These are phyloP conservation scores for Zopfia rhizophila DNA, from an alignment of 2,329 filamentous ascomycete genomes.

Conservation along the genomic window DNA sequence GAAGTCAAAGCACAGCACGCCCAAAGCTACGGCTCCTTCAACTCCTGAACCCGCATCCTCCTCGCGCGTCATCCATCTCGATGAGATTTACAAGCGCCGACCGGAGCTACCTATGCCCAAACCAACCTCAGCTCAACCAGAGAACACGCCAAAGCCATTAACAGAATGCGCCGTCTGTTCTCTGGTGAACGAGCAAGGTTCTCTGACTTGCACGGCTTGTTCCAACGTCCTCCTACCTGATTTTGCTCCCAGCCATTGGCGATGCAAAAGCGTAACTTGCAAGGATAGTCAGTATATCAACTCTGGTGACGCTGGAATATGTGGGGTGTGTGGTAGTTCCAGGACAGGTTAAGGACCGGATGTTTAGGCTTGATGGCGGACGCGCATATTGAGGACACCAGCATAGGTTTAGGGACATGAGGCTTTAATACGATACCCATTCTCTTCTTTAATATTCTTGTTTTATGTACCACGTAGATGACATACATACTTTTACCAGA, in stretches of 20 bases:
- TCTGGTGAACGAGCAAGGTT: slow-evolving; percentile 65
- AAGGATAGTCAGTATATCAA: slow-evolving; percentile 70
- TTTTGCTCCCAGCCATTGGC: slow-evolving; percentile 70
- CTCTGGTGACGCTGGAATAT: slow-evolving; percentile 73
- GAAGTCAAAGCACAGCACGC: neutral
- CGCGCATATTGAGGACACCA: neutral
- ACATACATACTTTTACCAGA: neutral
- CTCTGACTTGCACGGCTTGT: slow-evolving; percentile 74
- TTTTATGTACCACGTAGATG: neutral
- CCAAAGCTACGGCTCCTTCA: neutral
- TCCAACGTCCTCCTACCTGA: slow-evolving; percentile 72
- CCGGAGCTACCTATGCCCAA: slow-evolving; percentile 11
- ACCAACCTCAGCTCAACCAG: slow-evolving; percentile 5
- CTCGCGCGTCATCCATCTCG: slow-evolving; percentile 22
- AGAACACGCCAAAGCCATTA: slow-evolving; percentile 13
- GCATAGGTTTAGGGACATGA: neutral
- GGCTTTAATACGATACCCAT: neutral
- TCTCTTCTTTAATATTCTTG: neutral
- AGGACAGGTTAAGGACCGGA: neutral
- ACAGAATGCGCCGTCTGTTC: slow-evolving; percentile 72
- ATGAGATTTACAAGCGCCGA: slow-evolving; percentile 32
- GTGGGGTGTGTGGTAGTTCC: slow-evolving; percentile 71
- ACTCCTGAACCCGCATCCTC: neutral
- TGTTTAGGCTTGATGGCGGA: neutral
- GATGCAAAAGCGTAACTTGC: slow-evolving; percentile 68